Percentiles rank a stretch among this genome's conserved stretches.
phyloP scores from a whole-genome alignment of 73 alveolate species.

The Tetrahymena thermophila region DNA sequence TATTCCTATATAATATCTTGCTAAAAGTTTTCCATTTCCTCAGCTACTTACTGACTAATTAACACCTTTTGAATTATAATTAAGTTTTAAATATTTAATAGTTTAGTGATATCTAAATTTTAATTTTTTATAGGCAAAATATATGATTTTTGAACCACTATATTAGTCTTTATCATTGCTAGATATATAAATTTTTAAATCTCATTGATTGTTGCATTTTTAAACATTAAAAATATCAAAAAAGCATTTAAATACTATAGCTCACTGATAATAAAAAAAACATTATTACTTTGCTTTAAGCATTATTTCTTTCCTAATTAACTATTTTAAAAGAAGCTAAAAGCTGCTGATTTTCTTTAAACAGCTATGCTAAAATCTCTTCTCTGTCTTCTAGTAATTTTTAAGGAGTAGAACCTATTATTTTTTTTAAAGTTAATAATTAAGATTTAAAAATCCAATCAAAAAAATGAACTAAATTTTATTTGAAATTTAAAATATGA shows the following conservation, averaged over 20 bases:
- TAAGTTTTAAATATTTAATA: too few relatives aligned
- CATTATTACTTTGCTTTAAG: slow-evolving; percentile 27
- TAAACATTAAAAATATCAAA: not conserved
- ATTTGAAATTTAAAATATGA: too few relatives aligned
- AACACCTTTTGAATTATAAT: slow-evolving; percentile 1
- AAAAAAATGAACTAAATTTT: too few relatives aligned
- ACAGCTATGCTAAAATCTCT: not conserved
- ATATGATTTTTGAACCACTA: too few relatives aligned
- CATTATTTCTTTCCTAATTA: slow-evolving; percentile 22
- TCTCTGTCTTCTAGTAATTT: not conserved
- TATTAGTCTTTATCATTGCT: too few relatives aligned
- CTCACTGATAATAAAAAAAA: not conserved
- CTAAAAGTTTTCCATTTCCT: slow-evolving; percentile 33
- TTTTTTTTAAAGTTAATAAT: not conserved
- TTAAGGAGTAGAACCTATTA: not conserved
- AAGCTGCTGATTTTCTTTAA: slow-evolving; percentile 19
- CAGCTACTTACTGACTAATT: slow-evolving; percentile 12
- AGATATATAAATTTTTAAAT: too few relatives aligned
- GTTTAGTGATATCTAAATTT: too few relatives aligned
- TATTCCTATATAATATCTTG: slow-evolving; percentile 23
- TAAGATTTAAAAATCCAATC: not conserved
- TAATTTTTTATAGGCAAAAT: too few relatives aligned
- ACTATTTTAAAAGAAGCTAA: slow-evolving; percentile 5
- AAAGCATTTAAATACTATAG: not conserved
- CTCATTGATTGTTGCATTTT: too few relatives aligned